Evolutionary conservation across 2,329 filamentous ascomycete genomes (phyloP).

Genomic region (Sordariomycetes sp.): DNA sequence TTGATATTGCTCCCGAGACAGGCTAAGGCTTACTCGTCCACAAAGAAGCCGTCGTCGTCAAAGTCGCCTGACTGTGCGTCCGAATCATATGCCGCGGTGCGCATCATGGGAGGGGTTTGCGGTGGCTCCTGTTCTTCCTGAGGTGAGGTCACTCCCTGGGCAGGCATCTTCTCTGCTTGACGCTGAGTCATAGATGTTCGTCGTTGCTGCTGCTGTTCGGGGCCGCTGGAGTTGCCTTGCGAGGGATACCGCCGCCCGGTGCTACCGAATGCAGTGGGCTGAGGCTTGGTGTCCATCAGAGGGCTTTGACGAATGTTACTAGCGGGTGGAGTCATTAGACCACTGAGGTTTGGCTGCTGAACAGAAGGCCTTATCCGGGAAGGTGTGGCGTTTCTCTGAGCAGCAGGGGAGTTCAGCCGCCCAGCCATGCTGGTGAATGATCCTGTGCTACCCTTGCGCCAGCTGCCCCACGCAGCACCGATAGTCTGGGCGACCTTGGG

Average conservation of each 20-base stretch:
- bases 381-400: conserved; percentile 41
- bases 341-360: conserved; percentile 57
- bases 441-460: conserved; percentile 63
- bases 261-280: conserved; percentile 52
- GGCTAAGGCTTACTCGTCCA: conserved; percentile 21
- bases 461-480: conserved; percentile 90
- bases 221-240: conserved; percentile 25
- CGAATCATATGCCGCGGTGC: conserved; percentile 46
- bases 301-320: conserved; percentile 60
- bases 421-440: conserved; percentile 39
- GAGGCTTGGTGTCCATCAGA: conserved; percentile 27
- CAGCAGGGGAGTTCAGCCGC: conserved; percentile 32
- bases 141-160: conserved; percentile 29
- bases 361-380: conserved; percentile 46
- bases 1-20: too few species aligned
- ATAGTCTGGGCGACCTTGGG: conserved; percentile 80
- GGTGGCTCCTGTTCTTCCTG: conserved; percentile 27
- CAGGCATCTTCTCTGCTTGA: conserved; percentile 28
- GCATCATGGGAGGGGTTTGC: conserved; percentile 55
- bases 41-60: conserved; percentile 51
- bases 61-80: conserved; percentile 52
- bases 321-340: conserved; percentile 82
- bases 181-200: conserved; percentile 8
- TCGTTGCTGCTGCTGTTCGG: not conserved
- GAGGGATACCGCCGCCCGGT: conserved; percentile 50